These are phyloP conservation scores for Fusarium tricinctum DNA, from an alignment of 2,329 filamentous ascomycete genomes.

Conservation along the genomic window DNA sequence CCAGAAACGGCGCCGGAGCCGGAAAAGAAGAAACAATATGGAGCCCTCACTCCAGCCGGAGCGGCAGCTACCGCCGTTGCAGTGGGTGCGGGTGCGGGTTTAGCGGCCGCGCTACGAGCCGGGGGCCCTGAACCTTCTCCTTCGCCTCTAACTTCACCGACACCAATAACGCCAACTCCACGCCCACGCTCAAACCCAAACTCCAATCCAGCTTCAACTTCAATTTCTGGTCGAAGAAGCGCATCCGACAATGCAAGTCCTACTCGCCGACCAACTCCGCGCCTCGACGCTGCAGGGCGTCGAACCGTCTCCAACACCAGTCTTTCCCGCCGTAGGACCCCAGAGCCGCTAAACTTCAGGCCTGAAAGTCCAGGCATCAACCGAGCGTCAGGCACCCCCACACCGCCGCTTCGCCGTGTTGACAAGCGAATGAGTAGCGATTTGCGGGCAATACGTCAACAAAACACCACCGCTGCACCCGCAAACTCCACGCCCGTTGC, in stretches of 20 bases:
- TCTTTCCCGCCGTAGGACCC: constrained; percentile 65
- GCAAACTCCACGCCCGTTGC: constrained; percentile 74
- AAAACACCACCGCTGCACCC: constrained; percentile 53
- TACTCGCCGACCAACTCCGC: constrained; percentile 43
- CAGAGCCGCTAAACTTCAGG: constrained; percentile 68
- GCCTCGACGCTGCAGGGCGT: constrained; percentile 50
- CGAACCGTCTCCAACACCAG: constrained; percentile 68
- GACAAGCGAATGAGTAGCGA: constrained; percentile 80
- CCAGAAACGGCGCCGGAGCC: constrained; percentile 60
- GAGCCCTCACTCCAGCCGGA: constrained; percentile 44
- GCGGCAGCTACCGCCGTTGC: constrained; percentile 28
- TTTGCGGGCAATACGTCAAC: constrained; percentile 63
- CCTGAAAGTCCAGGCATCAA: constrained; percentile 73
- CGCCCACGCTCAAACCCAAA: constrained; percentile 27
- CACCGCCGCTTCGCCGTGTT: constrained; percentile 79
- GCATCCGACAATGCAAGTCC: constrained; percentile 56
- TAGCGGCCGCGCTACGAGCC: constrained; percentile 37
- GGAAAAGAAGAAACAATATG: constrained; percentile 58
- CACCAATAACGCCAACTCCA: constrained; percentile 35
- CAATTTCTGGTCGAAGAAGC: constrained; percentile 47
- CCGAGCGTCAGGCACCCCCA: constrained; percentile 59
- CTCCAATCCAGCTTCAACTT: constrained; percentile 22
- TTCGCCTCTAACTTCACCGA: constrained; percentile 32
- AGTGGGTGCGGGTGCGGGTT: constrained; percentile 32
- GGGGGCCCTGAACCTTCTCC: constrained; percentile 22